Evolutionary conservation across 2,329 filamentous ascomycete genomes (phyloP).

Genomic region (Colletotrichum higginsianum): DNA sequence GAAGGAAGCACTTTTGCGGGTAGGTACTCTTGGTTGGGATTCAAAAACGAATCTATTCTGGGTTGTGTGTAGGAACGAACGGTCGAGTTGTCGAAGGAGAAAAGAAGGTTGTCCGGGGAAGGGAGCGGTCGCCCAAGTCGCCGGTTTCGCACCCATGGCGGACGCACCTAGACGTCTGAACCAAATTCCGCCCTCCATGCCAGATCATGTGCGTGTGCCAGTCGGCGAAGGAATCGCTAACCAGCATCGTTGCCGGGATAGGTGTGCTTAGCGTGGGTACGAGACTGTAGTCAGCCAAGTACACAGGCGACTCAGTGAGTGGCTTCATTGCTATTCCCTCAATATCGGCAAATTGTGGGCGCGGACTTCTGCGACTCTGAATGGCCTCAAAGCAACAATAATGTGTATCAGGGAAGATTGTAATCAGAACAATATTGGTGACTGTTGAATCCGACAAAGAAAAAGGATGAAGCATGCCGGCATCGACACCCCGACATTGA

Average conservation of each 20-base stretch:
- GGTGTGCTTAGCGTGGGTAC: conserved; percentile 6
- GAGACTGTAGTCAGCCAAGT: too few relatives aligned
- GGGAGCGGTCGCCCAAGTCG: background rate
- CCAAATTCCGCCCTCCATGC: conserved; percentile 40
- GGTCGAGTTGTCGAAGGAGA: conserved; percentile 10
- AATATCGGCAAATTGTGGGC: background rate
- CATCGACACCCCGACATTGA: background rate
- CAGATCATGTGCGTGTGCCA: conserved; percentile 35
- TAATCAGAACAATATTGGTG: background rate
- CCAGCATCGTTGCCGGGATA: conserved; percentile 26
- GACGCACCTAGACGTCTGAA: conserved; percentile 7
- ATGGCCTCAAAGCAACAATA: conserved; percentile 23
- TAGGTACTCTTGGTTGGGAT: conserved; percentile 21
- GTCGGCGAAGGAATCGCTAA: conserved; percentile 9
- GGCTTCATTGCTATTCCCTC: conserved; percentile 6
- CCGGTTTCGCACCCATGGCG: conserved; percentile 4
- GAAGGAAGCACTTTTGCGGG: conserved; percentile 36
- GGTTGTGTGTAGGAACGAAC: background rate
- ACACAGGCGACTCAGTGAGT: background rate
- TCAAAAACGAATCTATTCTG: conserved; percentile 9
- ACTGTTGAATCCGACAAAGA: conserved; percentile 1
- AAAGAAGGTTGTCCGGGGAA: background rate
- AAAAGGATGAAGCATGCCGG: conserved; percentile 4
- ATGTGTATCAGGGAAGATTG: background rate
- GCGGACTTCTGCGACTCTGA: conserved; percentile 6